Evolutionary conservation across 2,329 filamentous ascomycete genomes (phyloP).

Genomic region (Hypoxylon sp.): DNA sequence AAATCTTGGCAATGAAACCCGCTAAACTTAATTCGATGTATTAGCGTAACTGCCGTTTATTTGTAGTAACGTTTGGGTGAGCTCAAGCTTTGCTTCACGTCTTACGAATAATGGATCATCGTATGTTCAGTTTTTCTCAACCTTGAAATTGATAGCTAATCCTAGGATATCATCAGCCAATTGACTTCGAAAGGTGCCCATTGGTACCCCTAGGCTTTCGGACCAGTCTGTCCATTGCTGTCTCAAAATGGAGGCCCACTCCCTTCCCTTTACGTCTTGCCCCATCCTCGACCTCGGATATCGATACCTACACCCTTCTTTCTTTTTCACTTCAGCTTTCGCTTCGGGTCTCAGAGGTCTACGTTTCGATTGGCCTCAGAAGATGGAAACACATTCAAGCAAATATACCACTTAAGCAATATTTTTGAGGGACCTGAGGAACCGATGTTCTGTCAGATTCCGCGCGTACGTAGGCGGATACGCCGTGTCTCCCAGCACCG

Average conservation of each 20-base stretch:
- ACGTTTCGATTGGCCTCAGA: conserved; percentile 11
- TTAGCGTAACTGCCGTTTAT: conserved; percentile 19
- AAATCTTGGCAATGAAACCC: conserved; percentile 34
- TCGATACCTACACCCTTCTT: conserved; percentile 16
- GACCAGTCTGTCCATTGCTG: conserved; percentile 23
- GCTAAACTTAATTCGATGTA: conserved; percentile 31
- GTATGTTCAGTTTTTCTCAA: background rate
- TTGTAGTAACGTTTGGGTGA: conserved; percentile 15
- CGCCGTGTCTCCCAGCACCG: conserved; percentile 23
- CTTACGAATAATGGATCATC: background rate
- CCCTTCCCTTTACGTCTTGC: background rate
- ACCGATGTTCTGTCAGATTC: conserved; percentile 19
- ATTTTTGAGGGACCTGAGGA: conserved; percentile 9
- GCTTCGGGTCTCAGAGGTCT: conserved; percentile 11
- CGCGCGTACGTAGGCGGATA: conserved; percentile 34
- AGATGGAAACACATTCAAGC: background rate
- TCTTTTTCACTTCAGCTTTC: conserved; percentile 30
- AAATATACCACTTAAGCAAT: conserved; percentile 2
- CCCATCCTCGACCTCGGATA: conserved; percentile 11
- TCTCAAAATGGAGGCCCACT: conserved; percentile 28
- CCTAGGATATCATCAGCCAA: background rate
- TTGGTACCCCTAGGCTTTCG: conserved; percentile 3
- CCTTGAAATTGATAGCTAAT: background rate
- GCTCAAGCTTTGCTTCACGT: conserved; percentile 4
- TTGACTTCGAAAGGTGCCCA: background rate